A percentile compares a stretch with the other conserved stretches of the same genome.
These are phyloP conservation scores for Trypanosoma theileri DNA, from an alignment of 208 protist species.

Conservation along the genomic window DNA sequence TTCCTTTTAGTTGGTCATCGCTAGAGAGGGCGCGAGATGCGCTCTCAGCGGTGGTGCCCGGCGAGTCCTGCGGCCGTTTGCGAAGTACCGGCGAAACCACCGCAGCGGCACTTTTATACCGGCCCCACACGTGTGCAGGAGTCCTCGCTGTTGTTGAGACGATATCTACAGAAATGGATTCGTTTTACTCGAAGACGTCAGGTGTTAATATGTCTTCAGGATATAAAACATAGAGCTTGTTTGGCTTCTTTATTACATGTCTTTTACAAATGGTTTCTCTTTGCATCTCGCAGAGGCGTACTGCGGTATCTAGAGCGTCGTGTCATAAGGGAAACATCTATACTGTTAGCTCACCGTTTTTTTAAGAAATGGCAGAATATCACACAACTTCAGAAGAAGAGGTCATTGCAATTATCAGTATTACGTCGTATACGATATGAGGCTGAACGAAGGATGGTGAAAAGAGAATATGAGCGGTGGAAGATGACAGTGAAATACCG, in stretches of 20 bases:
- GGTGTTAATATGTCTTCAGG: background rate
- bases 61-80: too few species aligned
- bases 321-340: background rate
- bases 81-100: too few species aligned
- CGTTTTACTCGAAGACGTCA: background rate
- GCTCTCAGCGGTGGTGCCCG: background rate
- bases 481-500: background rate
- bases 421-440: conserved; percentile 5
- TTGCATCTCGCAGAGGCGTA: conserved; percentile 4
- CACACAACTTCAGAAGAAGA: background rate
- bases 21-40: background rate
- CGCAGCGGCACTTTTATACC: background rate
- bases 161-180: conserved; percentile 11
- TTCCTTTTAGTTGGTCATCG: background rate
- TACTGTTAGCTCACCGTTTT: conserved; percentile 4
- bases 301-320: background rate
- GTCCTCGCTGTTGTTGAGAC: background rate
- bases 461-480: conserved; percentile 3
- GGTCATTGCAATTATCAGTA: background rate
- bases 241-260: background rate
- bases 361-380: background rate
- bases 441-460: background rate
- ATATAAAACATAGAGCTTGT: background rate
- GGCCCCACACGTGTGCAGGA: background rate
- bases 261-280: conserved; percentile 23